Conservation (phyloP, 2,329 filamentous ascomycete species). For the Capronia americana region DNA sequence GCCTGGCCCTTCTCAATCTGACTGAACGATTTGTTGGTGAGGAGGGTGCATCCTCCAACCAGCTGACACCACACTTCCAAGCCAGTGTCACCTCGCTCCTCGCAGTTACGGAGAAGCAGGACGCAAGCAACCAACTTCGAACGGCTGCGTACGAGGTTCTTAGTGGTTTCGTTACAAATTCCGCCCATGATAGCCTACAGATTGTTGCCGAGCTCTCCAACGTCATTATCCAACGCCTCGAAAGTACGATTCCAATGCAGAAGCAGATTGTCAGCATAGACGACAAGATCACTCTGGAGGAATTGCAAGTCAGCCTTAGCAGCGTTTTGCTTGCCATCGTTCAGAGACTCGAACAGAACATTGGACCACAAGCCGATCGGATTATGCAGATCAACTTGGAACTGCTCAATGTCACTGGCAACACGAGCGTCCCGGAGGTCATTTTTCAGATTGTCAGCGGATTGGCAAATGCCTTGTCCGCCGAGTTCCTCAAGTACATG, state of each 20-base stretch:
- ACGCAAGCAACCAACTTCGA: conserved; percentile 82
- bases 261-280: conserved; percentile 95
- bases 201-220: conserved; percentile 83
- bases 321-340: conserved; percentile 92
- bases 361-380: conserved; percentile 85
- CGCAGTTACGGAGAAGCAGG: conserved; percentile 75
- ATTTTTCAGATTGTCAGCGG: conserved; percentile 91
- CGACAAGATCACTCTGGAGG: conserved; percentile 92
- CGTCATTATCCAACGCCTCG: conserved; percentile 87
- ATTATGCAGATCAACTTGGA: conserved; percentile 91
- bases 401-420: conserved; percentile 76
- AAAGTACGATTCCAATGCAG: conserved; percentile 88
- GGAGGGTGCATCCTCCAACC: conserved; percentile 75
- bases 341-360: conserved; percentile 86
- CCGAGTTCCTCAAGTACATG: conserved; percentile 97
- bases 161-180: conserved; percentile 90
- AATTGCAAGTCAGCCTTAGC: conserved; percentile 95
- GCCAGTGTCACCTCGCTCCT: conserved; percentile 86
- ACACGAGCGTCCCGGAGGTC: conserved; percentile 93
- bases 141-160: conserved; percentile 97
- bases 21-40: conserved; percentile 95
- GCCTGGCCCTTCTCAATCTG: conserved; percentile 98
- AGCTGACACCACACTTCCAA: conserved; percentile 90
- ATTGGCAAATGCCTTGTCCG: conserved; percentile 88
- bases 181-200: conserved; percentile 82